Evolutionary conservation across 1,139 yeast genomes (phyloP), one percentile per base, ranked within the genome.

Genomic region (Saccharomyces hybrid): DNA sequence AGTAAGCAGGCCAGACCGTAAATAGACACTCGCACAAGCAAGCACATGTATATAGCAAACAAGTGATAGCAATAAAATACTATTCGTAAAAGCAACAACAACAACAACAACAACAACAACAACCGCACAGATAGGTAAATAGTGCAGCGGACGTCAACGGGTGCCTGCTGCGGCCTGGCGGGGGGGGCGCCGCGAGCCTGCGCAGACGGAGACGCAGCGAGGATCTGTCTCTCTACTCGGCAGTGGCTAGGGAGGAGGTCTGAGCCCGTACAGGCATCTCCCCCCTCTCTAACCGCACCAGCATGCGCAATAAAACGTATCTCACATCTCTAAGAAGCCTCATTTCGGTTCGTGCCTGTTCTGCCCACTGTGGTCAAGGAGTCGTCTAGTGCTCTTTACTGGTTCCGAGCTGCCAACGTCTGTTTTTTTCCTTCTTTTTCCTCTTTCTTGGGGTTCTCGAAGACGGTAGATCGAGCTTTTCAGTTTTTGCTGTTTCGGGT

Each of bases 1-100:
- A 75, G 80, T 61, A 93, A 77, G 7, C 44, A 38, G 12, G 19
- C 7, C 44, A 38, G 12, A 5, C 24, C 26, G 44, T 38, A 38
- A 16, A 38, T 38, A 38, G 26, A 38, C 24, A 38, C 16, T 38
- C 24, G 19, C 9, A 50, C 29, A 16, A 34, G 28, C 50, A 24
- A 38, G 27, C 19, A 28, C 27, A 14, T 46, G 48, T 51, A 32
- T 19, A 29, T 41, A 44, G 14, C 16, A 11, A 12, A n/a, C 38
- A 34, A 48, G 28, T 8, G 9, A 41, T 49, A 28, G 49, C 21
- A 16, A 24, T 53, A 44, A 50, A 50, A 46, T 53, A 34, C 50
- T 34, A 54, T 24, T 24, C 26, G 6, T 38, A 19, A 16, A 38
- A 9, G 11, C 12, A 4, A 9, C 9, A 38, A 19, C 44, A 38